These are phyloP conservation scores for Litsea cubeba DNA, from an alignment of 164 flowering plant genomes.

Conservation along the genomic window DNA sequence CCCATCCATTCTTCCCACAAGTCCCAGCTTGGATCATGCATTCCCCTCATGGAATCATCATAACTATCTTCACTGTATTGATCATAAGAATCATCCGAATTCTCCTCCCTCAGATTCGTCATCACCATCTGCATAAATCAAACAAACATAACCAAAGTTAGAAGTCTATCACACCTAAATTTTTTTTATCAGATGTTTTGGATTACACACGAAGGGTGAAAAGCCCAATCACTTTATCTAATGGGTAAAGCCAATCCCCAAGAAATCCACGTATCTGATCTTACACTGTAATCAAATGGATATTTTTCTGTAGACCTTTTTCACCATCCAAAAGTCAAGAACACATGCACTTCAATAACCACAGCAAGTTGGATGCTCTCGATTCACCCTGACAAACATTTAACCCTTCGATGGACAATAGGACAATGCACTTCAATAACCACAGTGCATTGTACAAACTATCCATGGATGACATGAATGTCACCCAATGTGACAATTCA, in stretches of 20 bases:
- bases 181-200: no score
- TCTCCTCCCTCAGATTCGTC: slow-evolving; percentile 46
- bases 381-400: background rate
- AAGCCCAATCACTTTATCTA: no score
- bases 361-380: no score
- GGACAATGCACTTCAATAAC: background rate
- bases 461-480: background rate
- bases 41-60: slow-evolving; percentile 48
- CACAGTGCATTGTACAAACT: background rate
- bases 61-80: background rate
- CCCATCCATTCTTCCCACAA: slow-evolving; percentile 96
- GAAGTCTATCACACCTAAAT: no score
- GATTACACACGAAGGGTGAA: no score
- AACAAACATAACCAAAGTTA: background rate
- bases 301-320: no score
- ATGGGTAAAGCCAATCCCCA: background rate
- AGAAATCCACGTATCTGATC: background rate
- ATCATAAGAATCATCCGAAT: slow-evolving; percentile 8
- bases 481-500: background rate
- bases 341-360: no score
- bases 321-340: no score
- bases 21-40: slow-evolving; percentile 66
- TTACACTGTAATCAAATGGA: no score
- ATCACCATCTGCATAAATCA: slow-evolving; percentile 52
- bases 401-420: background rate